Evolutionary conservation across 495 filamentous ascomycete species (phyloP).

Genomic region (Apodospora peruviana): DNA sequence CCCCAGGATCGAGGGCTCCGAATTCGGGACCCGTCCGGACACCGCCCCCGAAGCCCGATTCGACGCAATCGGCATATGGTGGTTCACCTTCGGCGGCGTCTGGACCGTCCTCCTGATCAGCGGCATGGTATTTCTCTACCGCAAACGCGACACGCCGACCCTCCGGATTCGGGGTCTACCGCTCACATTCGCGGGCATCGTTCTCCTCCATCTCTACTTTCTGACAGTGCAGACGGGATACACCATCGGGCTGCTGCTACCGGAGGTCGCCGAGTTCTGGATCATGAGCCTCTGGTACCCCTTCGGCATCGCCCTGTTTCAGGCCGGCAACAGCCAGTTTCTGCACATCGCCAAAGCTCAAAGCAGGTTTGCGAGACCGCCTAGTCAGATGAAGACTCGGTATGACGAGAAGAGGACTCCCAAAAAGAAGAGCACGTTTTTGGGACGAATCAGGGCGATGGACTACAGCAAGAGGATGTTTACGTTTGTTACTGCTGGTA

Average conservation of each 20-base stretch:
- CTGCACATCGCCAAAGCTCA: conserved; percentile 56
- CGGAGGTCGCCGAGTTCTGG: conserved; percentile 54
- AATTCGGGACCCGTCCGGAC: conserved; percentile 25
- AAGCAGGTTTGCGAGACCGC: conserved; percentile 30
- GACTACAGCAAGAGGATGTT: conserved; percentile 43
- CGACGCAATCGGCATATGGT: conserved; percentile 25
- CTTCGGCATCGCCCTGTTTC: conserved; percentile 65
- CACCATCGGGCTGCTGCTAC: conserved; percentile 52
- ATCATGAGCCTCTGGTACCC: conserved; percentile 70
- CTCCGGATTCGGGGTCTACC: conserved; percentile 59
- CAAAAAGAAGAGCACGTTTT: not conserved
- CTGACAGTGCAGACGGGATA: conserved; percentile 54
- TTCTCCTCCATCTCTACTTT: conserved; percentile 62
- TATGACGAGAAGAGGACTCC: conserved; percentile 20
- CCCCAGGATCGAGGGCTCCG: conserved; percentile 18
- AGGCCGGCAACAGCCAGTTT: conserved; percentile 62
- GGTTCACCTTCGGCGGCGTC: conserved; percentile 33
- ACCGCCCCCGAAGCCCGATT: conserved; percentile 19
- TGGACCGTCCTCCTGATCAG: conserved; percentile 51
- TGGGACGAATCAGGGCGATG: conserved; percentile 22
- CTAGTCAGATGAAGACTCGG: conserved; percentile 17
- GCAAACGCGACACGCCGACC: conserved; percentile 49
- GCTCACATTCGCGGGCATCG: conserved; percentile 53
- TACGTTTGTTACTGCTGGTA: conserved; percentile 43
- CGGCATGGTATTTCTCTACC: conserved; percentile 51